Base-by-base conservation (phyloP, 129 eudicot species). In the Helianthus tuberosus region DNA sequence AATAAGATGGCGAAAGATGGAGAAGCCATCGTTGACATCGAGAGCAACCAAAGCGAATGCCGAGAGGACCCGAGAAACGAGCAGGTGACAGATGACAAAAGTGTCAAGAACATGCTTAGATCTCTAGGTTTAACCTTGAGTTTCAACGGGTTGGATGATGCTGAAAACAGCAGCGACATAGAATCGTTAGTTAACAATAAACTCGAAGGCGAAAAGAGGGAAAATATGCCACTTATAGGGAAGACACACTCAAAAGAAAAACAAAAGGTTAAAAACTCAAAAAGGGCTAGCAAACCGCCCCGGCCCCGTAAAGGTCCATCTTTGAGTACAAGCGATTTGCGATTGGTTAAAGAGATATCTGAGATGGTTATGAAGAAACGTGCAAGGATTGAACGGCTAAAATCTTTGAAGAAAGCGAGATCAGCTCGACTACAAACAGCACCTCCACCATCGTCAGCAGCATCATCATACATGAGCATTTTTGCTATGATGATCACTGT, bases 281-380 rank as follows among this genome's bases (percentile, higher is more conserved):
- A 65, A 60, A 91, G 80, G 67, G 80, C 90, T 17, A n/a, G 86
- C 16, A 88, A 84, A 70, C 97, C 97, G 13, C 97, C 90, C 11
- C 83, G 96, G 15, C 96, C 96, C 32, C 97, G 92, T 39, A 86
- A 81, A 75, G 90, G 89, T 48, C 90, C 97, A 29, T 77, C 82
- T 14, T 38, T 86, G 66, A 81, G 63, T 89, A 72, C 82, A 15
- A 73, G 84, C 20, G 93, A 91, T 74, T 54, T 86, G 72, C 79
- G 83, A 61, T 76, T 91, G 59, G 80, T 88, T 15, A 86, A 66
- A 71, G 92, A 91, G 77, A 81, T 91, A 11, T 82, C 96, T 13
- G 94, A 84, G 81, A 68, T 88, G 48, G 84, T 91, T 68, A 80
- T 75, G 50, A 84, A 85, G 78, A 91, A 85, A 47, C 89, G 91